Evolutionary conservation across 768 basidiomycete species (phyloP).

Genomic region (Pulveroboletus sp.): DNA sequence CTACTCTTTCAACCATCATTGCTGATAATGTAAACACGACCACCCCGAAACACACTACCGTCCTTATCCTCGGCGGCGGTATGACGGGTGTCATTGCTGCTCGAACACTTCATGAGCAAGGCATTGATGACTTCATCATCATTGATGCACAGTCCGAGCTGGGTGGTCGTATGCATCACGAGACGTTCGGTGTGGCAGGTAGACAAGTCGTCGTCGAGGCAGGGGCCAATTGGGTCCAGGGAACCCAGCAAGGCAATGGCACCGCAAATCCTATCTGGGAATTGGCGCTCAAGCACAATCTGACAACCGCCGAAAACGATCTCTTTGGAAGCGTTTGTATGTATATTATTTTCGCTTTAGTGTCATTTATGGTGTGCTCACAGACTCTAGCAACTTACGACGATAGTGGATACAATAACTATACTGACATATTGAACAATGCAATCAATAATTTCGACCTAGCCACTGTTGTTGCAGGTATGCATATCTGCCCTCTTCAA

Average conservation of each 20-base stretch:
- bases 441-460: slow-evolving; percentile 39
- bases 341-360: slow-evolving; percentile 20
- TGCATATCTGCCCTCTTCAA: slow-evolving; percentile 25
- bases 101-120: slow-evolving; percentile 48
- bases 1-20: neutral
- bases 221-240: slow-evolving; percentile 62
- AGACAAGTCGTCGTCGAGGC: slow-evolving; percentile 46
- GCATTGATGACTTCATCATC: slow-evolving; percentile 54
- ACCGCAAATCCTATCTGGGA: slow-evolving; percentile 57
- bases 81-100: slow-evolving; percentile 65
- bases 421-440: slow-evolving; percentile 39
- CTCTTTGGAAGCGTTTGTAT: slow-evolving; percentile 43
- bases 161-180: slow-evolving; percentile 56
- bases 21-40: slow-evolving; percentile 4
- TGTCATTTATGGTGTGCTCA: too few relatives aligned
- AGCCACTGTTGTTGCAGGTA: slow-evolving; percentile 47
- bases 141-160: slow-evolving; percentile 56
- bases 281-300: slow-evolving; percentile 52
- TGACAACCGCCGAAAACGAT: slow-evolving; percentile 44
- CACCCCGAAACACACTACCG: slow-evolving; percentile 27
- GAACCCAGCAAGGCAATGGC: slow-evolving; percentile 45
- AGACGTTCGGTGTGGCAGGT: slow-evolving; percentile 38
- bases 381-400: slow-evolving; percentile 49
- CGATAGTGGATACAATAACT: slow-evolving; percentile 46
- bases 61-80: slow-evolving; percentile 64